Percentiles rank a stretch among this genome's conserved stretches.
These are phyloP conservation scores for Scedosporium dehoogii DNA, from an alignment of 2,329 filamentous ascomycete genomes.

Conservation along the genomic window DNA sequence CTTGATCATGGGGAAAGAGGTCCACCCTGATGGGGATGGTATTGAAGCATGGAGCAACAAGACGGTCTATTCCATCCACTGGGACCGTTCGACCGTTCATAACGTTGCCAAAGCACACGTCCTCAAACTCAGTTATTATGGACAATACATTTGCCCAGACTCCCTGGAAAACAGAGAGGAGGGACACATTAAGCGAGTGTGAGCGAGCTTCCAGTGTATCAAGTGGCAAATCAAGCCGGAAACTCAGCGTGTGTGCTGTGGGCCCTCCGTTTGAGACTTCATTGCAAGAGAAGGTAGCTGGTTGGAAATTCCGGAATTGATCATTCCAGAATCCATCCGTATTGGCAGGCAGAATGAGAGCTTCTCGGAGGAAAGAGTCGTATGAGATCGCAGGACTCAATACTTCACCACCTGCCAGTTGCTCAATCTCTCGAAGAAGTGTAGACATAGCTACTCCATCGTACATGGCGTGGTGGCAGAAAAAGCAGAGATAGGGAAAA, in stretches of 20 bases:
- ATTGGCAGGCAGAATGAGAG: conserved; percentile 35
- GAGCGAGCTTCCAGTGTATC: conserved; percentile 36
- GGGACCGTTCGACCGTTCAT: conserved; percentile 65
- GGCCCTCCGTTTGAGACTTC: conserved; percentile 17
- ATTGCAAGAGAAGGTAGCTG: conserved; percentile 13
- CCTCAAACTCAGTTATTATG: conserved; percentile 41
- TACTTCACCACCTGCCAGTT: conserved; percentile 33
- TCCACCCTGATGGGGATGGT: conserved; percentile 64
- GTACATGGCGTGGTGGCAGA: conserved; percentile 74
- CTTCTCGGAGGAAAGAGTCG: conserved; percentile 51
- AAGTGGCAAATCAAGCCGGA: conserved; percentile 26
- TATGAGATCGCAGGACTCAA: conserved; percentile 47
- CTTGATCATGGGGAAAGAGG: conserved; percentile 37
- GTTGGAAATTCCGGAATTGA: conserved; percentile 41
- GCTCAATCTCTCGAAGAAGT: conserved; percentile 62
- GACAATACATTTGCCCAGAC: conserved; percentile 60
- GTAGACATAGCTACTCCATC: conserved; percentile 68
- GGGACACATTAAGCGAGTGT: conserved; percentile 45
- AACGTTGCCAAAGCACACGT: conserved; percentile 83
- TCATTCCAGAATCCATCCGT: conserved; percentile 57
- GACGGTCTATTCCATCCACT: conserved; percentile 54
- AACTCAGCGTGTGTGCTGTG: conserved; percentile 12
- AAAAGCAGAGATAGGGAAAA: conserved; percentile 32
- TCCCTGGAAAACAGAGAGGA: conserved; percentile 61
- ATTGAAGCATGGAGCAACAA: conserved; percentile 90